Conservation (phyloP, 2,329 filamentous ascomycete genomes). For the Paecilomyces formosus region DNA sequence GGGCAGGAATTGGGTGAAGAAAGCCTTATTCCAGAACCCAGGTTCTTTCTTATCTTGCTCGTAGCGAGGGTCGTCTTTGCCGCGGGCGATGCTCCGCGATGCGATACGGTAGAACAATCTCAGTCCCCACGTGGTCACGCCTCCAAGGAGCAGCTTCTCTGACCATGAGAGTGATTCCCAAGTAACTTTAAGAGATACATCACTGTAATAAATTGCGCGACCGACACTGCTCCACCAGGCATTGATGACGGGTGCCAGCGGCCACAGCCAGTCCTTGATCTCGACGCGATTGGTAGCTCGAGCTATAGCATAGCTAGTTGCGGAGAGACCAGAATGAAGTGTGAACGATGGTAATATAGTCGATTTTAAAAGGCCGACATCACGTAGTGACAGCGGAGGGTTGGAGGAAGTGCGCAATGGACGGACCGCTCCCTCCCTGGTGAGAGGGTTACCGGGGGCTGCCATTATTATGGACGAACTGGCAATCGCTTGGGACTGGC, state of each 20-base stretch:
- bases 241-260: constrained; percentile 47
- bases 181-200: constrained; percentile 40
- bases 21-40: constrained; percentile 51
- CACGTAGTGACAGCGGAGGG: constrained; percentile 2
- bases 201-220: constrained; percentile 40
- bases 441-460: constrained; percentile 1
- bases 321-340: constrained; percentile 46
- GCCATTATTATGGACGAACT: constrained; percentile 1
- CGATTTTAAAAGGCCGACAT: constrained; percentile 46
- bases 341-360: constrained; percentile 49
- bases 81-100: constrained; percentile 41
- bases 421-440: background rate
- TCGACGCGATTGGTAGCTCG: constrained; percentile 49
- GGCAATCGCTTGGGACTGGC: background rate
- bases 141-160: constrained; percentile 49
- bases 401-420: background rate
- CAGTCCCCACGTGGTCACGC: constrained; percentile 52
- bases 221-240: constrained; percentile 56
- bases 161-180: constrained; percentile 45
- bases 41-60: constrained; percentile 44
- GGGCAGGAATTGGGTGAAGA: constrained; percentile 49
- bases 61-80: constrained; percentile 52
- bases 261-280: constrained; percentile 56
- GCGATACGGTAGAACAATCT: constrained; percentile 50
- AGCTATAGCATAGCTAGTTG: constrained; percentile 46